These are phyloP conservation scores for Viridothelium virens DNA, from an alignment of 495 filamentous ascomycete species.

Conservation along the genomic window DNA sequence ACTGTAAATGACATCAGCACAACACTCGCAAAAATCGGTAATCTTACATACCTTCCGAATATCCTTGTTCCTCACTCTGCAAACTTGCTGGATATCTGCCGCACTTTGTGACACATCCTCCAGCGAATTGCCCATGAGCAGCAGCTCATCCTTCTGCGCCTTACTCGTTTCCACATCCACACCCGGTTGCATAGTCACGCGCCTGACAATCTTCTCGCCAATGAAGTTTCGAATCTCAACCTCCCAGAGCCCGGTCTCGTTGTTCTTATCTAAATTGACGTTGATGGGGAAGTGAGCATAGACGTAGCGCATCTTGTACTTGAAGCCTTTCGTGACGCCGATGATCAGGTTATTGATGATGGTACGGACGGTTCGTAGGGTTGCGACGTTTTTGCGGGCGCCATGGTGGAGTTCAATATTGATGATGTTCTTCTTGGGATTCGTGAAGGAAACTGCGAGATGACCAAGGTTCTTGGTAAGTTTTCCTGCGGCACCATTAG, in stretches of 20 bases:
- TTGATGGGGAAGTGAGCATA: slow-evolving; percentile 99
- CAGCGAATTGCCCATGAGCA: slow-evolving; percentile 85
- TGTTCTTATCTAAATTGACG: slow-evolving; percentile 96
- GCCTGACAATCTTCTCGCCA: slow-evolving; percentile 98
- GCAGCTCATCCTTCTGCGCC: slow-evolving; percentile 94
- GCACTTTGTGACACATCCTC: slow-evolving; percentile 96
- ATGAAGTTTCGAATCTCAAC: slow-evolving; percentile 99
- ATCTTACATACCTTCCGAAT: slow-evolving; percentile 81
- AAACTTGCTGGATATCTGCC: slow-evolving; percentile 98
- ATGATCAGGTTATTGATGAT: slow-evolving; percentile 97
- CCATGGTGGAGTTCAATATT: slow-evolving; percentile 97
- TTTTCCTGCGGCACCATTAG: slow-evolving; percentile 52
- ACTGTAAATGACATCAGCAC: slow-evolving; percentile 51
- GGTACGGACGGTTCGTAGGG: slow-evolving; percentile 93
- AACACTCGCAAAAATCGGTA: neutral
- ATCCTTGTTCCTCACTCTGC: slow-evolving; percentile 99
- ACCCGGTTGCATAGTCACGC: slow-evolving; percentile 76
- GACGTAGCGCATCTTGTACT: slow-evolving; percentile 99
- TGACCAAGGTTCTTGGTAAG: slow-evolving; percentile 93
- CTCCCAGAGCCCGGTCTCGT: slow-evolving; percentile 75
- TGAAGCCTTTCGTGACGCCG: slow-evolving; percentile 96
- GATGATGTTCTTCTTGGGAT: slow-evolving; percentile 72
- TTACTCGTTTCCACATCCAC: slow-evolving; percentile 82
- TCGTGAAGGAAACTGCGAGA: slow-evolving; percentile 86
- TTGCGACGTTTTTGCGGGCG: slow-evolving; percentile 90